These are phyloP conservation scores for Fusarium sp. DNA, from an alignment of 2,329 filamentous ascomycete species.

Conservation along the genomic window DNA sequence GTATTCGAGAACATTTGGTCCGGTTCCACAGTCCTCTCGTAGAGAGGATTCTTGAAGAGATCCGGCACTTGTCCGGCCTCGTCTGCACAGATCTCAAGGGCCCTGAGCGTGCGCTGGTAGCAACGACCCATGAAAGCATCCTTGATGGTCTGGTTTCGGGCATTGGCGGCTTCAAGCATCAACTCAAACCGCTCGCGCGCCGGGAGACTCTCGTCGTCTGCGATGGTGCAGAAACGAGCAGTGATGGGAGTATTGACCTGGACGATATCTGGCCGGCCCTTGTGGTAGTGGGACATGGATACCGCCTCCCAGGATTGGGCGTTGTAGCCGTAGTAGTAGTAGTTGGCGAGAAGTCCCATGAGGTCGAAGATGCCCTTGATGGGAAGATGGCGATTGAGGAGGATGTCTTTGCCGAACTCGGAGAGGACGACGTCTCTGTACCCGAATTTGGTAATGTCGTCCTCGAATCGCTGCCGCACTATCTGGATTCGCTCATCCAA, in stretches of 20 bases:
- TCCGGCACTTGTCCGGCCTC: conserved; percentile 17
- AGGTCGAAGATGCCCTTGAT: conserved; percentile 32
- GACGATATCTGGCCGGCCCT: conserved; percentile 32
- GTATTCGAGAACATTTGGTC: conserved; percentile 34
- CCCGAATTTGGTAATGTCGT: conserved; percentile 21
- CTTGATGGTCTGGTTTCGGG: conserved; percentile 29
- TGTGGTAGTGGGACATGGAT: conserved; percentile 37
- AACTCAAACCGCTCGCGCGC: conserved; percentile 8
- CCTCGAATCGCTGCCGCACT: conserved; percentile 21
- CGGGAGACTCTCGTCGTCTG: conserved; percentile 24
- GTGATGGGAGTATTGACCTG: conserved; percentile 27
- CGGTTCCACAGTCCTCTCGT: conserved; percentile 28
- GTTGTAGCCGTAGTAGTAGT: conserved; percentile 33
- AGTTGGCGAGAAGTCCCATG: conserved; percentile 28
- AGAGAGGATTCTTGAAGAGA: conserved; percentile 28
- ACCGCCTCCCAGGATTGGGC: conserved; percentile 30
- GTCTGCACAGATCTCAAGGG: conserved; percentile 19
- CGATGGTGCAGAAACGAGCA: conserved; percentile 19
- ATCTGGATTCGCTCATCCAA: conserved; percentile 24
- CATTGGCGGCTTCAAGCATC: conserved; percentile 28
- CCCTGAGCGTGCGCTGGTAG: conserved; percentile 31
- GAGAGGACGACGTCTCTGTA: conserved; percentile 27
- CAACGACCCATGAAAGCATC: conserved; percentile 26
- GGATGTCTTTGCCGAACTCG: conserved; percentile 27
- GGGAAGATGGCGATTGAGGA: conserved; percentile 25